A percentile compares a stretch with the other conserved stretches of the same genome.
Conservation (phyloP, 768 basidiomycete genomes). For the Macrolepiota fuliginosa region DNA sequence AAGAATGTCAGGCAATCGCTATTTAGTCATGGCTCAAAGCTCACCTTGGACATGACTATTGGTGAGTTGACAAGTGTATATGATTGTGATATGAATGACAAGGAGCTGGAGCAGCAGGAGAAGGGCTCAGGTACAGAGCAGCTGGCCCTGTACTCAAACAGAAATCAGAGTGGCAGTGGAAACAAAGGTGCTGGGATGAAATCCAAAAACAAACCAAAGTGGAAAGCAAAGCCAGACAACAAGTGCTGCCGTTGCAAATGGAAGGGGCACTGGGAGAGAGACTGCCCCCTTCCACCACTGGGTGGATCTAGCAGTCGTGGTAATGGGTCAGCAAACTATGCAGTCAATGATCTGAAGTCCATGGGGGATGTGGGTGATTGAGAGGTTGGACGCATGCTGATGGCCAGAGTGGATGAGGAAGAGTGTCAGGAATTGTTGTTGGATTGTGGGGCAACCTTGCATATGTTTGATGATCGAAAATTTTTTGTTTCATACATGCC, state of each 20-base stretch:
- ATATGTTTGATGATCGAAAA: neutral
- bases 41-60: neutral
- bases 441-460: too few species aligned
- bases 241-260: constrained; percentile 15
- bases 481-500: constrained; percentile 13
- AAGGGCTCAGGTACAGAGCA: neutral
- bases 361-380: too few species aligned
- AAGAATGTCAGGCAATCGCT: neutral
- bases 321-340: constrained; percentile 11
- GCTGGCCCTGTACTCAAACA: neutral
- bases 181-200: neutral
- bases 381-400: too few species aligned
- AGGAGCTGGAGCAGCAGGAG: neutral
- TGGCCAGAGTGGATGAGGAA: too few species aligned
- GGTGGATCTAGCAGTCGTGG: neutral
- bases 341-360: neutral
- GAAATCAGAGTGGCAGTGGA: neutral
- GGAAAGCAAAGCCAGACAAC: constrained; percentile 14
- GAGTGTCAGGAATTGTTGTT: too few species aligned
- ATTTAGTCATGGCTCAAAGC: neutral
- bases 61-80: neutral
- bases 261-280: constrained; percentile 18
- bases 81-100: neutral
- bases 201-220: neutral
- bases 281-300: neutral